A percentile compares a stretch with the other conserved stretches of the same genome.
These are phyloP conservation scores for Amanita rubescens DNA, from an alignment of 768 basidiomycete species.

Conservation along the genomic window DNA sequence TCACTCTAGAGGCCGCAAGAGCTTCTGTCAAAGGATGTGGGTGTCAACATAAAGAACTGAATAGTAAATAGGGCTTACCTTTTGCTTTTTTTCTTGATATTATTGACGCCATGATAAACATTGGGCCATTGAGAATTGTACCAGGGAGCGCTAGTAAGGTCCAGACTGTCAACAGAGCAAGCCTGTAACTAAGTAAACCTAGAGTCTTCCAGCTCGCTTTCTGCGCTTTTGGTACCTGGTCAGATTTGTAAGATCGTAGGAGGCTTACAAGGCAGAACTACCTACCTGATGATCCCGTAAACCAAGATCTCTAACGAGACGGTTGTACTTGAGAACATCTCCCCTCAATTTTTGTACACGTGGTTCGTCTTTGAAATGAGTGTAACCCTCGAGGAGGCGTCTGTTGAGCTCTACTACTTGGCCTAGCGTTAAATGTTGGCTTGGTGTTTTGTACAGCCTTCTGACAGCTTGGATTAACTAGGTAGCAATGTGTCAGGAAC, in stretches of 20 bases:
- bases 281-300: conserved; percentile 87
- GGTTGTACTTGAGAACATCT: conserved; percentile 87
- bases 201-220: conserved; percentile 84
- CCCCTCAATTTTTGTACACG: conserved; percentile 72
- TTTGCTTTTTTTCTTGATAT: conserved; percentile 87
- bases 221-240: conserved; percentile 79
- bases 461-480: conserved; percentile 95
- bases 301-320: conserved; percentile 80
- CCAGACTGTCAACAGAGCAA: conserved; percentile 75
- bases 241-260: conserved; percentile 1
- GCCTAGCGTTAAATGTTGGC: conserved; percentile 87
- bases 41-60: background rate
- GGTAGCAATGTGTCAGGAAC: background rate
- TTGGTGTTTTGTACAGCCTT: conserved; percentile 88
- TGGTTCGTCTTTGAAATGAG: conserved; percentile 88
- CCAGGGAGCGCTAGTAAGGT: conserved; percentile 82
- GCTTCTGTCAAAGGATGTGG: conserved; percentile 54
- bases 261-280: background rate
- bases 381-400: conserved; percentile 88
- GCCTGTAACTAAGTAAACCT: conserved; percentile 76
- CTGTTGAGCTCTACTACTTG: conserved; percentile 95
- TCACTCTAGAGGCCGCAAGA: conserved; percentile 90
- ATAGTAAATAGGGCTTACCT: conserved; percentile 35
- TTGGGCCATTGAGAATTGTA: conserved; percentile 84
- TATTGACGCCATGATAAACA: conserved; percentile 84